These are phyloP conservation scores for grape (Vitis vinifera) DNA, from an alignment of 164 flowering plant species.

Conservation along the genomic window ASM3070453v1 NC_081811.1:2790001-2790500, in stretches of 20 bases:
- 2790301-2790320: conserved; percentile 19
- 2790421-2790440: conserved; percentile 9
- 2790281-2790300: conserved; percentile 25
- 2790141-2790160: no score
- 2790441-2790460: conserved; percentile 45
- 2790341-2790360: conserved; percentile 1
- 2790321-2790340: conserved; percentile 8
- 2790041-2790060: no score
- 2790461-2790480: conserved; percentile 43
- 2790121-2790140: no score
- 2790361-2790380: conserved; percentile 9
- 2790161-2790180: no score
- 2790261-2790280: conserved; percentile 13
- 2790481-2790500: conserved; percentile 82
- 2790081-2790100: no score
- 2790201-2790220: no score
- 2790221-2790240: not conserved
- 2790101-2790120: no score
- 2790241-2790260: not conserved
- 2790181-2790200: no score
- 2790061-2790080: no score
- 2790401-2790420: conserved; percentile 7
- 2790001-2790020: no score
- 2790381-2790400: conserved; percentile 24
- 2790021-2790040: no score